Conservation (phyloP, 257 asterid species). For the Solanum chiquidenum region DNA sequence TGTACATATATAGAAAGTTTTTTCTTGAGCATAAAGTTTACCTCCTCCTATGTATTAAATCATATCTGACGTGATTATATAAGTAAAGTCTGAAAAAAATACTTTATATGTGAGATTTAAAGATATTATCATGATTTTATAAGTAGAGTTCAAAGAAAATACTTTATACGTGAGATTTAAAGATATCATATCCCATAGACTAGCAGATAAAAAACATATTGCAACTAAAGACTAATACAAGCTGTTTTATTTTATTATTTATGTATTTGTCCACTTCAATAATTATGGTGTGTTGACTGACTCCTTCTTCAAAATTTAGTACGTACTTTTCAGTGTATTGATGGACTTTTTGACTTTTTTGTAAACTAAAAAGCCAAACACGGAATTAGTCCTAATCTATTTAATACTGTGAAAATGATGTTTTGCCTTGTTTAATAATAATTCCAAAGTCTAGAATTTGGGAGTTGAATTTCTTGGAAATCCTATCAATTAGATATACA, state of each 20-base stretch:
- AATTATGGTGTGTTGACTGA: background rate
- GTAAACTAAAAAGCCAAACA: background rate
- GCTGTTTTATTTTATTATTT: background rate
- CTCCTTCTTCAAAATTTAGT: background rate
- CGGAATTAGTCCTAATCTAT: background rate
- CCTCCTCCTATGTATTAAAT: too few relatives aligned
- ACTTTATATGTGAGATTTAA: too few relatives aligned
- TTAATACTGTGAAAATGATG: background rate
- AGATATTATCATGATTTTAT: too few relatives aligned
- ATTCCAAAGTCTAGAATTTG: background rate
- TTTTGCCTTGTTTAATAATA: background rate
- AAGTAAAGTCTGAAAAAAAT: rapidly evolving
- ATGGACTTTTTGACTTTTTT: background rate
- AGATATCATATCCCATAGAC: too few relatives aligned
- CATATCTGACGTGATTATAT: too few relatives aligned
- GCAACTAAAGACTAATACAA: background rate
- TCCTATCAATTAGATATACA: background rate
- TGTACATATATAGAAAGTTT: too few relatives aligned
- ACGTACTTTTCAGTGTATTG: background rate
- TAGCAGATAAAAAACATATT: background rate
- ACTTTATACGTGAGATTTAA: too few relatives aligned
- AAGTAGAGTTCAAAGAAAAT: rapidly evolving
- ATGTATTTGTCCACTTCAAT: background rate
- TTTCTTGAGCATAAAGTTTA: too few relatives aligned
- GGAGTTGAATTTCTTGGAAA: background rate